Base-by-base conservation (phyloP, 2,329 filamentous ascomycete species). In the Fusarium tuaranense region DNA sequence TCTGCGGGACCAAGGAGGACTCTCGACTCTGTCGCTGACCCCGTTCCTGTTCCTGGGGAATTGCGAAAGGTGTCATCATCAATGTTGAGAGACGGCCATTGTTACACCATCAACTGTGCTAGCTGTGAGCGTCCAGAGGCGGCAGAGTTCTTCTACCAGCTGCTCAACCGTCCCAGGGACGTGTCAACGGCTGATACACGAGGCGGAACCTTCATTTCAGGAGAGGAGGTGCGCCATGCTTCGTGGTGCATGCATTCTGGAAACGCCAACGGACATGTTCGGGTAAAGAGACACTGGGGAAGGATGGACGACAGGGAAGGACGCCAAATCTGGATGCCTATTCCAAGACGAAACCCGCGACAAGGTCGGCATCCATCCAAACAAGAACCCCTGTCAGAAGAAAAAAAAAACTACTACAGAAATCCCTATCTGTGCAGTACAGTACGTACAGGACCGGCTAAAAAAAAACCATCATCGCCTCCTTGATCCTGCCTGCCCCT, bases 21-120 rank as follows among this genome's bases (percentile, higher is more conserved):
- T 36, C 69, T 72, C 59, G 68, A 74, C 57, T 66, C 36, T 75
- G 36, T 75, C 72, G 69, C 69, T 41, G 72, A 75, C 72, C 65
- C 72, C 72, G 68, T 71, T 72, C 65, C 63, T 30, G 44, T 71
- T 72, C 65, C 63, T 30, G 44, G 48, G 48, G 48, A 30, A 53
- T 53, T 53, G 16, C 18, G 16, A 27, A 30, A 53, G 48, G 25
- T 53, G 48, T 53, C 48, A 27, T 55, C 51, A 69, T 55, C 51
- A 69, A 51, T 46, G 55, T 36, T 14, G 63, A 55, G 64, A 72
- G 68, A 61, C 68, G 58, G 53, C 30, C 61, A 63, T 55, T 68
- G 72, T 68, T 74, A 39, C 65, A 72, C 65, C 61, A 74, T 64
- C 34, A 59, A 32, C 27, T 32, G 51, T 55, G 51, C 27, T 55